Evolutionary conservation across 148 eudicot genomes (phyloP).

Genomic region (Chenopodium quinoa): DNA sequence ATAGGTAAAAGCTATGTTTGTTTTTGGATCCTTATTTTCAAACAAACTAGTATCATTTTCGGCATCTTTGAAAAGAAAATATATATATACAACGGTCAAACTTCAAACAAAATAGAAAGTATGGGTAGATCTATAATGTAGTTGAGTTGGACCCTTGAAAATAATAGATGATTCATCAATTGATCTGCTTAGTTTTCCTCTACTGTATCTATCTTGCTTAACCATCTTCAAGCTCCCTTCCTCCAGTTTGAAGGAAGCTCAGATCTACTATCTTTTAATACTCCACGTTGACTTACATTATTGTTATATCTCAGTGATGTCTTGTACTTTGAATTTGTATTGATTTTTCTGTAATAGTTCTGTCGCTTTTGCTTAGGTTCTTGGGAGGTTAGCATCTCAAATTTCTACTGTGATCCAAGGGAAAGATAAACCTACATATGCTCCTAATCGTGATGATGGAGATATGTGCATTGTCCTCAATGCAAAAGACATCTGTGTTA

Average conservation of each 20-base stretch:
- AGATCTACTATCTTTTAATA: neutral
- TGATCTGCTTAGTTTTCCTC: neutral
- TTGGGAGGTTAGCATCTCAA: constrained; percentile 90
- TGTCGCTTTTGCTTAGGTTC: constrained; percentile 48
- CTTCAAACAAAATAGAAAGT: neutral
- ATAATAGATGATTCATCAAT: neutral
- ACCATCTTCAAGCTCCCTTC: neutral
- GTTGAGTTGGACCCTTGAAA: neutral
- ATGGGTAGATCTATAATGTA: neutral
- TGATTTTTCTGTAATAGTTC: neutral
- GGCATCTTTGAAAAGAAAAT: no score
- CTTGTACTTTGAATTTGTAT: neutral
- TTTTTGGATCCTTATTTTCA: neutral
- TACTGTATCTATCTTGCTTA: neutral
- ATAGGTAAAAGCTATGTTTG: neutral
- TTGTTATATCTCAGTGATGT: neutral
- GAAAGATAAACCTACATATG: constrained; percentile 89
- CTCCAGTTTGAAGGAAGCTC: neutral
- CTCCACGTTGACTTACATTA: neutral
- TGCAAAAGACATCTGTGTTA: constrained; percentile 85
- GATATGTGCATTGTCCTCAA: constrained; percentile 93
- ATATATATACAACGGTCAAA: neutral
- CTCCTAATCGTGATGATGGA: constrained; percentile 92
- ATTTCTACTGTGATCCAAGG: constrained; percentile 88
- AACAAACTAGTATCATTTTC: no score